Base-by-base conservation (phyloP, 2,329 filamentous ascomycete genomes). In the Cytospora schulzeri region DNA sequence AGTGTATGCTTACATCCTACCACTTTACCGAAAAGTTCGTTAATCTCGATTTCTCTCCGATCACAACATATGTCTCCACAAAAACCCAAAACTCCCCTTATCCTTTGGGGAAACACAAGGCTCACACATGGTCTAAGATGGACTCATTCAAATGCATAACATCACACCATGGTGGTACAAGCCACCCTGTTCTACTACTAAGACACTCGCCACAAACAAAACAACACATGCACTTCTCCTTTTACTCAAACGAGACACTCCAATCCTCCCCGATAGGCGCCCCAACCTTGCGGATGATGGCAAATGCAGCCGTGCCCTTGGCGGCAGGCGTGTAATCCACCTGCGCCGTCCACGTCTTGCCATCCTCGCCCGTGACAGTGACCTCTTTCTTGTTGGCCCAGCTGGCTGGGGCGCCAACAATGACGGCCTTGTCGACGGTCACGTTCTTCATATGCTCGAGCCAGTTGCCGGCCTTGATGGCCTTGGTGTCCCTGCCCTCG, bases 361-460 rank as follows among this genome's bases (percentile, higher is more conserved):
- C 84, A 33, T 61, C 65, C 63, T 80, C 82, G 35, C 80, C 80
- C 73, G 81, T 79, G 60, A 85, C 83, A 71, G 75, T 83, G 1
- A 88, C 88, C 68, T 81, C 83, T 68, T 77, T 81, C 79, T 86
- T 89, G 57, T 78, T 79, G 67, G 84, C 84, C 93, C 93, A 97
- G 24, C 79, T 77, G 38, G 83, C 80, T 1, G 92, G 91, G 3
- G 91, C 92, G 53, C 91, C 92, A 24, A 98, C 87, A 57, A 99
- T 71, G 55, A 98, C 82, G 62, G 98, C 85, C 78, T 90, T 93
- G 79, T 97, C 93, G 1, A 98, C 87, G 9, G 84, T 80, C 3
- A 98, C 92, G 53, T 85, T 82, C 33, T 84, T 83, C 90, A 97
- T 96, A 7, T 79, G 82, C 82, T 94, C 91, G 67, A 93, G 78